phyloP scores from a whole-genome alignment of 805 yeast species.

The Myxozyma nipponensis region DNA sequence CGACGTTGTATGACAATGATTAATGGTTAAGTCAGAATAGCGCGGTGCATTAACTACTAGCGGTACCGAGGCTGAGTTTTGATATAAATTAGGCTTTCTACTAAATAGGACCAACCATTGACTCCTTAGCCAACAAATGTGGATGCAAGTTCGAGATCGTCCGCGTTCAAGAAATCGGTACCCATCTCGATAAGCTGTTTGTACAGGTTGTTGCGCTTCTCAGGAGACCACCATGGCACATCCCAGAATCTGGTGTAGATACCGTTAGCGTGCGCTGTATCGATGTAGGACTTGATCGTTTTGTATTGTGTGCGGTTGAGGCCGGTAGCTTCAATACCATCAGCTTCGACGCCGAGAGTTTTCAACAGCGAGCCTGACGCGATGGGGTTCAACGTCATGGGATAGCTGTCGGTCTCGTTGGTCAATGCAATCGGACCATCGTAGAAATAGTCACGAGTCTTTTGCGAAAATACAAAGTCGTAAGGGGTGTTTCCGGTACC shows the following conservation, averaged over 20 bases:
- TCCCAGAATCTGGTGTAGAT: slow-evolving; percentile 68
- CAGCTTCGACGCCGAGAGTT: slow-evolving; percentile 27
- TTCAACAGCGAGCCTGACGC: slow-evolving; percentile 37
- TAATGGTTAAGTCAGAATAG: too few relatives aligned
- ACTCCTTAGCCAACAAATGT: too few relatives aligned
- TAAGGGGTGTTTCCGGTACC: slow-evolving; percentile 64
- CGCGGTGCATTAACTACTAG: not conserved
- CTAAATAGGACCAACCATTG: too few relatives aligned
- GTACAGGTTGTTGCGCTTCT: slow-evolving; percentile 47
- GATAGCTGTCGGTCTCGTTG: slow-evolving; percentile 25
- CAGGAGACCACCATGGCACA: slow-evolving; percentile 61
- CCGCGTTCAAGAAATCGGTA: slow-evolving; percentile 59
- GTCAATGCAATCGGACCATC: slow-evolving; percentile 49
- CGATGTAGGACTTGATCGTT: slow-evolving; percentile 35
- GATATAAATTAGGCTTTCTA: not conserved
- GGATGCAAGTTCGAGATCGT: slow-evolving; percentile 49
- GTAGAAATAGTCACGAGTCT: slow-evolving; percentile 42
- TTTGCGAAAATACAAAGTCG: slow-evolving; percentile 35
- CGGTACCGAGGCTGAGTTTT: not conserved
- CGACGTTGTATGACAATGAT: too few relatives aligned
- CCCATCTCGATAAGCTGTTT: slow-evolving; percentile 46
- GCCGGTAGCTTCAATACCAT: slow-evolving; percentile 32
- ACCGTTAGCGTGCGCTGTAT: slow-evolving; percentile 48
- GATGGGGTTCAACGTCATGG: slow-evolving; percentile 36
- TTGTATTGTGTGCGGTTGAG: slow-evolving; percentile 39